These are phyloP conservation scores for Echeveria elegans DNA, from an alignment of 164 flowering plant genomes.

Conservation along the genomic window DNA sequence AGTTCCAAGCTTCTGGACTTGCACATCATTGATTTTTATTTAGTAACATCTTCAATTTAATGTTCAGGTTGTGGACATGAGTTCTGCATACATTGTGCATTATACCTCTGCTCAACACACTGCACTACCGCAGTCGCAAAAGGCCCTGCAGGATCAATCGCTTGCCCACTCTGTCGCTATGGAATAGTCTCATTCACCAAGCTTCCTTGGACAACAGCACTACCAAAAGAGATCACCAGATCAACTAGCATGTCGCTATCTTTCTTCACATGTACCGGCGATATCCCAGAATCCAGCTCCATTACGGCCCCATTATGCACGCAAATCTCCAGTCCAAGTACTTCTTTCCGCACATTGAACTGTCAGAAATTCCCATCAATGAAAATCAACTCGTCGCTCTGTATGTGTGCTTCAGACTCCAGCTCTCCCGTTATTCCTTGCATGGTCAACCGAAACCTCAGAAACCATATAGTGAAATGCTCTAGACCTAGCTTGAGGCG, in stretches of 20 bases:
- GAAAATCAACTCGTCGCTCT: conserved; percentile 52
- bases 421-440: conserved; percentile 39
- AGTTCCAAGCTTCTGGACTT: background rate
- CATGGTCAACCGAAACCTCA: conserved; percentile 18
- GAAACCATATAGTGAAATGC: conserved; percentile 34
- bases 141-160: conserved; percentile 69
- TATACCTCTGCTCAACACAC: conserved; percentile 74
- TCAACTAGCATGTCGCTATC: conserved; percentile 53
- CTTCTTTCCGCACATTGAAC: conserved; percentile 52
- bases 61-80: conserved; percentile 79
- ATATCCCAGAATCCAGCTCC: conserved; percentile 28
- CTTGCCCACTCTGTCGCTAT: conserved; percentile 89
- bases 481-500: conserved; percentile 42
- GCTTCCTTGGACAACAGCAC: conserved; percentile 46
- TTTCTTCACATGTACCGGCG: conserved; percentile 56
- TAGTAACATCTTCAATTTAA: background rate
- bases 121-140: conserved; percentile 28
- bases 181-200: conserved; percentile 71
- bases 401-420: conserved; percentile 57
- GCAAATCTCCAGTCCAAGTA: conserved; percentile 31
- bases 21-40: background rate
- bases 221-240: conserved; percentile 35
- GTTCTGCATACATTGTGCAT: conserved; percentile 78
- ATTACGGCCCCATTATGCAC: conserved; percentile 50
- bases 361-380: conserved; percentile 62